These are phyloP conservation scores for Cladophialophora immunda DNA, from an alignment of 2,329 filamentous ascomycete genomes.

Conservation along the genomic window DNA sequence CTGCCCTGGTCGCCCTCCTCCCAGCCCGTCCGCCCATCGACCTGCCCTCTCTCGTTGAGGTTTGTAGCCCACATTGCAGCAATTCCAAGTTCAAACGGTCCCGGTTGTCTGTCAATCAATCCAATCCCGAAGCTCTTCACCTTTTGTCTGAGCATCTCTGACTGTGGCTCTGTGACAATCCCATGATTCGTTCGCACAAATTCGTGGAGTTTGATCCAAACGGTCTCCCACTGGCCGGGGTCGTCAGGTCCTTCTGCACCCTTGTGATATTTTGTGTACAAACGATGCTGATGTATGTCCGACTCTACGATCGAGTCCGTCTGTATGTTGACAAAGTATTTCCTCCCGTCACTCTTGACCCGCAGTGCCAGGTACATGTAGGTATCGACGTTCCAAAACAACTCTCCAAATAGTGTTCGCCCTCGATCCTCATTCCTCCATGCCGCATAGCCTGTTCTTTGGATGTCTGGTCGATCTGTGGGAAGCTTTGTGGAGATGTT, in stretches of 20 bases:
- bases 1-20: slow-evolving; percentile 41
- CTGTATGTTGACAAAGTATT: slow-evolving; percentile 95
- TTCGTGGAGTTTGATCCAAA: slow-evolving; percentile 88
- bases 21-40: slow-evolving; percentile 41
- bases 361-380: slow-evolving; percentile 88
- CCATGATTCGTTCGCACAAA: slow-evolving; percentile 97
- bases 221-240: slow-evolving; percentile 91
- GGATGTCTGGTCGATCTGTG: slow-evolving; percentile 73
- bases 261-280: slow-evolving; percentile 65
- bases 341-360: slow-evolving; percentile 87
- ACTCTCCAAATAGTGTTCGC: slow-evolving; percentile 82
- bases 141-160: slow-evolving; percentile 85
- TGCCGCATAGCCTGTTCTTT: slow-evolving; percentile 85
- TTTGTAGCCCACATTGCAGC: slow-evolving; percentile 94
- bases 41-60: slow-evolving; percentile 52
- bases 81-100: slow-evolving; percentile 86
- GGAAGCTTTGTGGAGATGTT: slow-evolving; percentile 87
- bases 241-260: slow-evolving; percentile 48
- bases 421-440: slow-evolving; percentile 83
- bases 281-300: slow-evolving; percentile 93
- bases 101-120: slow-evolving; percentile 86
- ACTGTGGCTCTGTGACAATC: slow-evolving; percentile 89
- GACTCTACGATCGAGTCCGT: slow-evolving; percentile 92
- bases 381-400: slow-evolving; percentile 87
- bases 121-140: slow-evolving; percentile 87